Evolutionary conservation across 169 alveolate genomes (phyloP).

Genomic region (Neospora caninum): DNA sequence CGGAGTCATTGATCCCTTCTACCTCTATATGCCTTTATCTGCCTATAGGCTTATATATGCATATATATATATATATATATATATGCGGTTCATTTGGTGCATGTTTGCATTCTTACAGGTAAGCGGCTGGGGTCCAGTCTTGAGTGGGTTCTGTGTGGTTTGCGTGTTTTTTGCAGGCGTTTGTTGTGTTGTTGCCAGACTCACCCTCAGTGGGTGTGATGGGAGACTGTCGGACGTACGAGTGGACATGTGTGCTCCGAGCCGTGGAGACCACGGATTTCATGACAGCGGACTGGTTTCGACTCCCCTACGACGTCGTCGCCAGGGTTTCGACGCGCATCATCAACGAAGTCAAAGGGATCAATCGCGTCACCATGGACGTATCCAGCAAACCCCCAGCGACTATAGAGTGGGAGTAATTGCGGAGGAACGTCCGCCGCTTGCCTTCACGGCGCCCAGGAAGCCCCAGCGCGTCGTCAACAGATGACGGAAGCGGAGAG

Average conservation of each 20-base stretch:
- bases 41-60: not conserved
- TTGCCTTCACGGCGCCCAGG: too few species aligned
- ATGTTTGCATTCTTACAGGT: not conserved
- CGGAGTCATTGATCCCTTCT: not conserved
- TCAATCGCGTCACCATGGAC: conserved; percentile 73
- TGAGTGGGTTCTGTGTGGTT: not conserved
- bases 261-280: conserved; percentile 69
- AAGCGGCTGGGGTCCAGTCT: not conserved
- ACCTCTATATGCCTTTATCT: not conserved
- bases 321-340: conserved; percentile 68
- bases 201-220: conserved; percentile 76
- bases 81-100: not conserved
- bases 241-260: conserved; percentile 58
- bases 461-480: too few species aligned
- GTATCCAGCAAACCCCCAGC: conserved; percentile 78
- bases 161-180: conserved; percentile 65
- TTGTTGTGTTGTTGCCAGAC: conserved; percentile 77
- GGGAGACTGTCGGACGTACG: conserved; percentile 77
- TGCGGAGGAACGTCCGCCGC: not conserved
- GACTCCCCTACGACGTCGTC: conserved; percentile 70
- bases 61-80: not conserved
- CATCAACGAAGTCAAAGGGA: conserved; percentile 73
- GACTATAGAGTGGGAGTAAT: conserved; percentile 74
- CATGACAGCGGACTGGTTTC: conserved; percentile 76
- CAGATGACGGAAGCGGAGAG: not conserved